Base-by-base conservation (phyloP, 371 early-diverging fungal genomes). In the Rhizopus stolonifer region DNA sequence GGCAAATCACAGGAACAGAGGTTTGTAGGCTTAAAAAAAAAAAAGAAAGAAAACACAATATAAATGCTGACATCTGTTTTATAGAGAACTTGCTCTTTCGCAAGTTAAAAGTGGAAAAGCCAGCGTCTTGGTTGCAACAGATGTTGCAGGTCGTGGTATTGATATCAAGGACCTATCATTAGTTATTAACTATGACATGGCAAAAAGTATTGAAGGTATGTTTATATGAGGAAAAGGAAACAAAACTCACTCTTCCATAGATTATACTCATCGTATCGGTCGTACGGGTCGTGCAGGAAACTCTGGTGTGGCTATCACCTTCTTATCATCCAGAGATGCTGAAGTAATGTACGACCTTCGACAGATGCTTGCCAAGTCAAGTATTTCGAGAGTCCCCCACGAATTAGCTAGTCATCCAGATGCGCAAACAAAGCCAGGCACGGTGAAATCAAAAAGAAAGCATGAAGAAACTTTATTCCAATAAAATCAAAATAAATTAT, bases 101-200 rank as follows among this genome's bases (percentile, higher is more conserved):
- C 79, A 85, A 54, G 70, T 95, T 45, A 90, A 89, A 62, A 78
- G 66, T 47, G 92, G 94, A 23, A 71, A 76, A 46, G 86, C 86
- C 31, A 86, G 88, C 57, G 80, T 81, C 9, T 60, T 96, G 39
- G 92, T 99, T 38, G 99, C 99, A 8, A 99, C 99, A 1, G 95
- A 94, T 75, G 98, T 99, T 11, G 99, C 99, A 13, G 95, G 95
- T 33, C 91, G 99, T 70, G 99, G 99, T 77, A 92, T 99, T 61
- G 99, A 99, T 77, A 84, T 99, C 53, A 93, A 93, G 71, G 90
- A 99, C 63, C 93, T 99, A 19, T 92, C 93, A 5, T 72, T 96
- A 43, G 99, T 99, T 4, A 70, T 99, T 61, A 99, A 99, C 67
- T 99, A 86, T 66, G 98, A 99, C 65, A 93, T 99, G 93, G 90